Evolutionary conservation across 2,329 filamentous ascomycete genomes (phyloP), one percentile per base, ranked within the genome.

Genomic region (Endoconidiophora laricicola): DNA sequence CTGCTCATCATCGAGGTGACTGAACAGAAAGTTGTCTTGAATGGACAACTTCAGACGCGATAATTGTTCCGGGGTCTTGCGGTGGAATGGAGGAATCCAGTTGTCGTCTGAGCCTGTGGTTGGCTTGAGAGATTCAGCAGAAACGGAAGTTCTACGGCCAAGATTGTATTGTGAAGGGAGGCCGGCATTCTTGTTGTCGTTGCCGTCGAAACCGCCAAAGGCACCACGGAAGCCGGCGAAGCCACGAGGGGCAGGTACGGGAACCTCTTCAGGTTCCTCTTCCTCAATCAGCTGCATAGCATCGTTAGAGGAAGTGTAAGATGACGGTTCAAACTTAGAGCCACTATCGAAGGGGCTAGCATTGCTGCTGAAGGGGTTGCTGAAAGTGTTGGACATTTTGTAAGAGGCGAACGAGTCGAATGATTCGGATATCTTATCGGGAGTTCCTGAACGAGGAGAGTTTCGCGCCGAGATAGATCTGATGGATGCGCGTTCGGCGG

Each of bases 141-240:
- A 96, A 48, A 98, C 91, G 3, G 91, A 96, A 38, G 88, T 95
- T 59, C 91, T 85, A 56, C 91, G 83, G 58, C 79, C 84, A 66
- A 94, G 81, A 64, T 94, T 94, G 69, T 95, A 96, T 64, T 96
- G 88, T 58, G 78, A 83, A 50, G 91, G 91, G 61, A 94, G 86
- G 58, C 78, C 79, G 56, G 85, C 79, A 54, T 76, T 75, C 52
- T 73, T 71, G 20, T 70, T 62, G 41, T 76, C 72, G 24, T 63
- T 57, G 33, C 64, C 63, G 55, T 69, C 69, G 56, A 74, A 71
- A 38, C 67, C 70, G 24, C 74, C 73, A 57, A 79, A 78, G 2
- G 69, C 65, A 33, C 69, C 68, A 55, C 36, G 33, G 37, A 48
- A 33, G 33, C 50, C 46, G 7, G 23, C 23, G 24, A 44, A 39